These are phyloP conservation scores for Penicillium malachiteum DNA, from an alignment of 495 filamentous ascomycete species.

Conservation along the genomic window DNA sequence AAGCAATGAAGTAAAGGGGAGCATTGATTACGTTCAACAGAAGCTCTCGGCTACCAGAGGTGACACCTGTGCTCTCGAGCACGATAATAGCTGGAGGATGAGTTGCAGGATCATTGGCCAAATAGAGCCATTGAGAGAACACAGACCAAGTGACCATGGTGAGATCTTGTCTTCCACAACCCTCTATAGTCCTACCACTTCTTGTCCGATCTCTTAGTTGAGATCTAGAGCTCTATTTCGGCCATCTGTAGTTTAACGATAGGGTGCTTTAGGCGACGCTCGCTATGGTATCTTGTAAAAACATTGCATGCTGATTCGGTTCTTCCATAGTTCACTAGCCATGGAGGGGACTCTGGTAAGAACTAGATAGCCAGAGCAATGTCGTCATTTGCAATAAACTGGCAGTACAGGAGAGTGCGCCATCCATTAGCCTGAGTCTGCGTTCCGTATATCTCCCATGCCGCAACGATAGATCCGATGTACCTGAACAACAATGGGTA, in stretches of 20 bases:
- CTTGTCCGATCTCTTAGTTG: slow-evolving; percentile 56
- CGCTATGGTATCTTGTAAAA: neutral
- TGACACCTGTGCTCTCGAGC: slow-evolving; percentile 57
- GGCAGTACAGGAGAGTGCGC: slow-evolving; percentile 59
- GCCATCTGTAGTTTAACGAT: slow-evolving; percentile 62
- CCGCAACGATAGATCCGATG: slow-evolving; percentile 48
- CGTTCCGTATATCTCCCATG: slow-evolving; percentile 30
- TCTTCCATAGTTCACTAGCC: slow-evolving; percentile 65
- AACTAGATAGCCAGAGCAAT: slow-evolving; percentile 64
- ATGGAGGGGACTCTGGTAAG: slow-evolving; percentile 69
- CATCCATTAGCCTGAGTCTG: slow-evolving; percentile 29
- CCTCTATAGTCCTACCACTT: slow-evolving; percentile 67
- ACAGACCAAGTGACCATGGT: slow-evolving; percentile 52
- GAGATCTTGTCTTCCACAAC: slow-evolving; percentile 57
- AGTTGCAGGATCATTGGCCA: slow-evolving; percentile 70
- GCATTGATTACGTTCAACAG: neutral
- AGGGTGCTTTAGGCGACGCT: slow-evolving; percentile 39
- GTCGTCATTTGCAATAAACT: slow-evolving; percentile 46
- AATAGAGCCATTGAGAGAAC: slow-evolving; percentile 48
- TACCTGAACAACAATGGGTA: slow-evolving; percentile 18
- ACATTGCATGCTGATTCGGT: slow-evolving; percentile 53
- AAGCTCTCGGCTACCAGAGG: neutral
- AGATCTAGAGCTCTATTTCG: slow-evolving; percentile 52
- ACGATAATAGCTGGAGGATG: slow-evolving; percentile 67
- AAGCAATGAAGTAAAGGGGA: neutral